Base-by-base conservation (phyloP, 108 stramenopile species). In the Cylindrotheca closterium region DNA sequence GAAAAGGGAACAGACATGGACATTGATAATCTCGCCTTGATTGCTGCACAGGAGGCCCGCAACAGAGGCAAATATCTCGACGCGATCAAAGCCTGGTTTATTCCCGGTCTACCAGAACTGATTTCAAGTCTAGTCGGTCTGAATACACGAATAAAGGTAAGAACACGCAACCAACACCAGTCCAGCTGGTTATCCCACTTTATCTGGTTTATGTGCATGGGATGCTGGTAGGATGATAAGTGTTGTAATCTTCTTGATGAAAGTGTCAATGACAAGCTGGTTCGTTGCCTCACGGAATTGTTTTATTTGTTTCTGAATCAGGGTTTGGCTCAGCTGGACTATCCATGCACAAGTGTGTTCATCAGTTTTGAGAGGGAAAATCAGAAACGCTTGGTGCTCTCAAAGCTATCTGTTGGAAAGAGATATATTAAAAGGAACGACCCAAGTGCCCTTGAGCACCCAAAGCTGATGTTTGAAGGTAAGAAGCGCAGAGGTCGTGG, bases 351-450 rank as follows among this genome's bases (percentile, higher is more conserved):
- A 30, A 64, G 79, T 37, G 91, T 96, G 3, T 96, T 90, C 66
- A 69, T 90, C 53, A 96, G 85, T 2, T 96, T 96, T 68, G 92
- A 94, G 71, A 91, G 71, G 22, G 92, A 96, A 75, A 66, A 30
- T 2, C 65, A 63, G 31, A 92, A 96, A 63, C 80, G 95, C 19
- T 49, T 71, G 22, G 91, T 91, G 30, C 74, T 96, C 22, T 55
- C 61, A 19, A 61, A 65, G 30, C 77, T 96, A 67, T 67, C 65
- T 28, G 78, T 83, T 8, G 95, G 92, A 7, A 63, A 58, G 28
- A 55, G 79, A 37, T 34, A 77, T 10, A 76, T 82, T 26, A 30
- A 33, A 2, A 31, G 34, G 28, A 67, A 67, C 37, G 50, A 75
- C 30, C n/a, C 61, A 1, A 31, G 51, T 15, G 56, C 51, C 17